A percentile compares a stretch with the other conserved stretches of the same genome.
phyloP scores from a whole-genome alignment of 306 rosid genomes.

The Bauhinia variegata region DNA sequence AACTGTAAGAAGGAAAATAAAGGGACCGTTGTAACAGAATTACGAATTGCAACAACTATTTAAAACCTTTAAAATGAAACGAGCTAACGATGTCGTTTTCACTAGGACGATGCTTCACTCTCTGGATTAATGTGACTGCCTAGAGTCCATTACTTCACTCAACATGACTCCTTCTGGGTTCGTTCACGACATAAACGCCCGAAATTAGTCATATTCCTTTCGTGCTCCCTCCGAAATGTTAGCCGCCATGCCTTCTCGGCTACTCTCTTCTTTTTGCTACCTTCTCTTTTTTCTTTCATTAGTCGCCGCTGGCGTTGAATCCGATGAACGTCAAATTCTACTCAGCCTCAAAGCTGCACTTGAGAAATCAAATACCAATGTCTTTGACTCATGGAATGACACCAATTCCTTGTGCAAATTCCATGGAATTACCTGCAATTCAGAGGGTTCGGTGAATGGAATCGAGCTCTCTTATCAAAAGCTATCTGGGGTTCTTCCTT shows the following conservation, averaged over 20 bases:
- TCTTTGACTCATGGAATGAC: slow-evolving; percentile 55
- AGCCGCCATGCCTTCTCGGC: slow-evolving; percentile 26
- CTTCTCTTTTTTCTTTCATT: slow-evolving; percentile 43
- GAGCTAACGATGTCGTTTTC: slow-evolving; percentile 27
- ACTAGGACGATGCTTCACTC: background rate
- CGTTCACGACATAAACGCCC: background rate
- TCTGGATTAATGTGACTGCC: background rate
- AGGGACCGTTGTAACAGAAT: slow-evolving; percentile 45
- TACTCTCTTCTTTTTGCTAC: background rate
- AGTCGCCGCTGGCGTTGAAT: slow-evolving; percentile 35
- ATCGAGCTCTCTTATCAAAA: slow-evolving; percentile 56
- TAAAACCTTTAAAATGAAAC: background rate
- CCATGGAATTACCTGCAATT: slow-evolving; percentile 62
- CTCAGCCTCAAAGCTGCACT: slow-evolving; percentile 58
- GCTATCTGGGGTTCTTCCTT: slow-evolving; percentile 62
- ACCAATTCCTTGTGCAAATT: slow-evolving; percentile 46
- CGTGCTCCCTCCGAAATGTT: slow-evolving; percentile 48
- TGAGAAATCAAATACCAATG: slow-evolving; percentile 9
- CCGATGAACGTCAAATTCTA: slow-evolving; percentile 58
- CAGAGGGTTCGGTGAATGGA: slow-evolving; percentile 41
- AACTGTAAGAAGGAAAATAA: background rate
- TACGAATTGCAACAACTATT: slow-evolving; percentile 11
- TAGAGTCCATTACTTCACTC: background rate
- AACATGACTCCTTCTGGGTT: background rate
- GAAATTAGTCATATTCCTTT: background rate